A percentile compares a stretch with the other conserved stretches of the same genome.
Evolutionary conservation across 2,329 filamentous ascomycete species (phyloP).

Genomic region (Colletotrichum theobromicola): DNA sequence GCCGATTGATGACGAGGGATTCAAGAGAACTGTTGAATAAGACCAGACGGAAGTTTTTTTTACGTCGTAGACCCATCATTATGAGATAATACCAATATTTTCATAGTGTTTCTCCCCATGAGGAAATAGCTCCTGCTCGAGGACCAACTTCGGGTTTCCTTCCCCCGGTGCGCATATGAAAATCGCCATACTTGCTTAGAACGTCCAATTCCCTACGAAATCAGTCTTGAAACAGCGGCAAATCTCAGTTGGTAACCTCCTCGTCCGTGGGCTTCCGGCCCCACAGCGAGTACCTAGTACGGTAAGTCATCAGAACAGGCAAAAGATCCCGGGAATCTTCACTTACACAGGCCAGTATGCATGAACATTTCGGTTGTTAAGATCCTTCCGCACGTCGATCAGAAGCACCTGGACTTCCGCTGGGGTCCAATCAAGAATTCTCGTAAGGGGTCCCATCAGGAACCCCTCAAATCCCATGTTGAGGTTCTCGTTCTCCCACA

Average conservation of each 20-base stretch:
- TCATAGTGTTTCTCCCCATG: no score
- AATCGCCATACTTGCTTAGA: no score
- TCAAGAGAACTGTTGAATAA: no score
- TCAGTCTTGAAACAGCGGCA: background rate
- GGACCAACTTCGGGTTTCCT: rapidly evolving
- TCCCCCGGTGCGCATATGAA: no score
- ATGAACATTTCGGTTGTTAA: slow-evolving; percentile 25
- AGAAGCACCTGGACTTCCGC: slow-evolving; percentile 25
- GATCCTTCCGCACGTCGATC: slow-evolving; percentile 22
- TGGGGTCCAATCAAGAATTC: slow-evolving; percentile 22
- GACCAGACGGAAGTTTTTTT: no score
- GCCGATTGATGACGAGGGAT: no score
- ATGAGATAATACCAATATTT: no score
- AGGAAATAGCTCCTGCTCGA: no score
- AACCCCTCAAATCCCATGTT: background rate
- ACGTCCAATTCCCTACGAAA: no score
- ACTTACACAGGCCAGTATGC: slow-evolving; percentile 21
- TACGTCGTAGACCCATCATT: no score
- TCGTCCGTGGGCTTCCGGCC: background rate
- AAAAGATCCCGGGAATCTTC: no score
- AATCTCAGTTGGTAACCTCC: background rate
- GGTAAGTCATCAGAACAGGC: background rate
- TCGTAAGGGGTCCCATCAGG: background rate
- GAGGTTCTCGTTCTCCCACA: slow-evolving; percentile 2
- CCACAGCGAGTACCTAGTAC: background rate